Evolutionary conservation across 352 stramenopile genomes (phyloP), one percentile per base, ranked within the genome.

Genomic region (Pythium volutum): DNA sequence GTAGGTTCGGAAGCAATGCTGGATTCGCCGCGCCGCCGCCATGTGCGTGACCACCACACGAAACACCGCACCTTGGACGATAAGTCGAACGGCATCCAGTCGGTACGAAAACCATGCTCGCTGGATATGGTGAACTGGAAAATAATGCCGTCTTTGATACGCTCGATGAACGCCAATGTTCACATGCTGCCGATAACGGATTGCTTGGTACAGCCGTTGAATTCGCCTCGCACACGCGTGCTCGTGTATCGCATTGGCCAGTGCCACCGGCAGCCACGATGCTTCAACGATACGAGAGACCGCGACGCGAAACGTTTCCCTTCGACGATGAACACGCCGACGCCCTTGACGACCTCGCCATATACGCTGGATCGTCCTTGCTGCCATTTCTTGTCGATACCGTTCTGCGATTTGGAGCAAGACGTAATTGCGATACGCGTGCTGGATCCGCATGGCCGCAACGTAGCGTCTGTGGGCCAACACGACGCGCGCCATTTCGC

Each of bases 331-430:
- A 5, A 34, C 62, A 8, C 12, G 16, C 26, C 52, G 7, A 10
- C 70, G 69, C 4, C 70, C 73, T 18, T 29, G 11, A 14, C 39
- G 15, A 0, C 70, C 73, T 31, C 70, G 41, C 64, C 62, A 78
- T 16, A 39, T 38, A 1, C 70, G 67, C 41, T 81, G 68, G 20
- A 81, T 55, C 0, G 34, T 16, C 4, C 43, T 38, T 2, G 63
- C 55, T 0, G 55, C 59, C 0, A 56, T 12, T 2, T 52, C 12
- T 18, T 69, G 58, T 22, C 53, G 55, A 29, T 71, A 55, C 15
- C 51, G 59, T 20, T 62, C 38, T 1, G 67, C 65, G 14, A 81
- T 70, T 29, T 70, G 39, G 1, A 61, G 27, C 8, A 75, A 29
- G 3, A 67, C 23, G 29, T 74, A 73, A 25, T 61, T 62, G 0